Evolutionary conservation across 2,329 filamentous ascomycete genomes (phyloP).

Genomic region (Venturiaceae sp.): DNA sequence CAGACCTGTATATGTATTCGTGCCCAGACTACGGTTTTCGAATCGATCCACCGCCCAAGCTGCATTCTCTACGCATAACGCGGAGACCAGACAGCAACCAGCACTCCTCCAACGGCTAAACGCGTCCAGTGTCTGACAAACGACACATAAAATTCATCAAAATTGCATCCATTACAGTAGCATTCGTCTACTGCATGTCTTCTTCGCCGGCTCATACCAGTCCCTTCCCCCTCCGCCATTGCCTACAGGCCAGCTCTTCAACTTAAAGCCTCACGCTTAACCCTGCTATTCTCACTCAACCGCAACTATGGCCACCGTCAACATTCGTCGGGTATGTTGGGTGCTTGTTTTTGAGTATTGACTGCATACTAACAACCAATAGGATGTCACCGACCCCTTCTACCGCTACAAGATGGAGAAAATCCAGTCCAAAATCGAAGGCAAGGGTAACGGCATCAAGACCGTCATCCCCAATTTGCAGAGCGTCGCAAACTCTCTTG

Average conservation of each 20-base stretch:
- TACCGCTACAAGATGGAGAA: constrained; percentile 99
- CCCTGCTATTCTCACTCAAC: constrained; percentile 19
- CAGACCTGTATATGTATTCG: constrained; percentile 89
- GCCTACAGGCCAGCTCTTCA: constrained; percentile 14
- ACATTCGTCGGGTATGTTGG: constrained; percentile 56
- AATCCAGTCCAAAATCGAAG: constrained; percentile 97
- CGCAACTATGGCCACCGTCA: constrained; percentile 90
- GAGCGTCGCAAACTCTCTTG: constrained; percentile 85
- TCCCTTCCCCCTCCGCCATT: constrained; percentile 21
- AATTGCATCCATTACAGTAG: constrained; percentile 17
- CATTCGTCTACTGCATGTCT: constrained; percentile 49
- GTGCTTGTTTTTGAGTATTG: too few relatives aligned
- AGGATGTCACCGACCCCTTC: constrained; percentile 92
- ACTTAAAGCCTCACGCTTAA: constrained; percentile 24
- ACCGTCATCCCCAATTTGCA: constrained; percentile 93
- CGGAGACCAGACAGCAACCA: constrained; percentile 87
- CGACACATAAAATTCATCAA: constrained; percentile 21
- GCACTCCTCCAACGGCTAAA: constrained; percentile 88
- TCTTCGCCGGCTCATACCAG: constrained; percentile 43
- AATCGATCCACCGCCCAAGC: constrained; percentile 88
- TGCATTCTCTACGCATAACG: constrained; percentile 94
- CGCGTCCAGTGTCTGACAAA: background rate
- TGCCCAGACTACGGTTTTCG: constrained; percentile 89
- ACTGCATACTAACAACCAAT: background rate
- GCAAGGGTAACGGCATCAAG: constrained; percentile 99